Evolutionary conservation across 2,329 filamentous ascomycete species (phyloP).

Genomic region (Escovopsis sp.): DNA sequence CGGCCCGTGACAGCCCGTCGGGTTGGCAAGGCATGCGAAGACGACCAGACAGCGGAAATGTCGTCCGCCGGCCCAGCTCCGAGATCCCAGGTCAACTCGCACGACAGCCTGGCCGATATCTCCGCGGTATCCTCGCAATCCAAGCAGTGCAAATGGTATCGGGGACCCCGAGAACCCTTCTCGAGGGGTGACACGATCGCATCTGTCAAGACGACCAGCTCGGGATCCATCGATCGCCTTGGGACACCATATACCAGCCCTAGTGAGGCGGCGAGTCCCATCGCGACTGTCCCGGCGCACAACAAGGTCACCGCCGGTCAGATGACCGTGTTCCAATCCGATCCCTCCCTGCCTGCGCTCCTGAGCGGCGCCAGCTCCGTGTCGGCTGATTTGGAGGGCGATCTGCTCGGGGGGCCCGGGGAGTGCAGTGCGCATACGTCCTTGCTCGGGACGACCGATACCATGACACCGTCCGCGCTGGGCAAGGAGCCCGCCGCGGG

Average conservation of each 20-base stretch:
- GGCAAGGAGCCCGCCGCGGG: constrained; percentile 29
- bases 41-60: constrained; percentile 4
- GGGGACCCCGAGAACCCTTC: constrained; percentile 12
- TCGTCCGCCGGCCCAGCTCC: too few relatives aligned
- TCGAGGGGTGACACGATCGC: constrained; percentile 26
- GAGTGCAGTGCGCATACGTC: constrained; percentile 25
- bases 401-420: constrained; percentile 37
- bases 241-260: constrained; percentile 39
- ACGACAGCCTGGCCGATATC: too few relatives aligned
- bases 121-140: constrained; percentile 3
- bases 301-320: constrained; percentile 29
- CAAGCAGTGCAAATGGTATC: constrained; percentile 10
- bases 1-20: constrained; percentile 34
- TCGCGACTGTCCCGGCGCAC: constrained; percentile 24
- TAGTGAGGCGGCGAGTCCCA: constrained; percentile 35
- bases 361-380: constrained; percentile 49
- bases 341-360: constrained; percentile 47
- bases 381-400: constrained; percentile 45
- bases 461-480: constrained; percentile 36
- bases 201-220: constrained; percentile 35
- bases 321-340: constrained; percentile 41
- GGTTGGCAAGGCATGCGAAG: constrained; percentile 24
- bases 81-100: too few relatives aligned
- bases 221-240: constrained; percentile 32
- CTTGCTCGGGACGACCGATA: constrained; percentile 36